These are phyloP conservation scores for Phytomonas sp. DNA, from an alignment of 208 protist genomes.

Conservation along the genomic window DNA sequence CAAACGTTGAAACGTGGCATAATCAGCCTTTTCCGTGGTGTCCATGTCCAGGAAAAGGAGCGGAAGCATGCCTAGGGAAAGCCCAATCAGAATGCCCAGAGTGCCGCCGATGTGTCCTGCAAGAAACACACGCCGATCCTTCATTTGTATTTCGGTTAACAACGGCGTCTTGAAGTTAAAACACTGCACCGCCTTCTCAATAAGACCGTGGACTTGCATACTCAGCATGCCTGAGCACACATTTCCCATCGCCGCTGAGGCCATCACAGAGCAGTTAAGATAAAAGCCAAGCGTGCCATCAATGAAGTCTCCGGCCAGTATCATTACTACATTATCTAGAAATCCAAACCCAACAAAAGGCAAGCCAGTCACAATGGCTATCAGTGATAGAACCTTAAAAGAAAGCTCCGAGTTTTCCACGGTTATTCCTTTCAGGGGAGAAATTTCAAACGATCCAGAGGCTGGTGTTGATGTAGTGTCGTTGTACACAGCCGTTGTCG, in stretches of 20 bases:
- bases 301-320: constrained; percentile 85
- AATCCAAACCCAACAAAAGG: constrained; percentile 91
- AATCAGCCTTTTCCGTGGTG: constrained; percentile 66
- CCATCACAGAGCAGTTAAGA: constrained; percentile 85
- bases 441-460: constrained; percentile 9
- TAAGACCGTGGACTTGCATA: constrained; percentile 88
- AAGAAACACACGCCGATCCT: constrained; percentile 68
- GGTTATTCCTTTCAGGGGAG: constrained; percentile 8
- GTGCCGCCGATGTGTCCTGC: constrained; percentile 86
- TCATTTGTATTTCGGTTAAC: constrained; percentile 82
- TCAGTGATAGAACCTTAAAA: constrained; percentile 35
- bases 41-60: constrained; percentile 68
- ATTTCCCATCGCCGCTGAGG: constrained; percentile 89
- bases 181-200: constrained; percentile 80
- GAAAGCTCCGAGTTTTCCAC: neutral
- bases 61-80: constrained; percentile 81
- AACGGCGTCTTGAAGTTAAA: constrained; percentile 63
- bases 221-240: constrained; percentile 80
- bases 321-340: constrained; percentile 87
- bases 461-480: neutral
- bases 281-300: constrained; percentile 81
- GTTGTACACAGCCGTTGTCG: neutral
- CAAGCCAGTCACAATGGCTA: constrained; percentile 73
- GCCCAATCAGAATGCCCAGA: constrained; percentile 77
- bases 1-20: constrained; percentile 67